Percentiles rank a stretch among this genome's conserved stretches.
phyloP scores from a whole-genome alignment of 2,329 filamentous ascomycete genomes.

The Epichloe brachyelytri region DNA sequence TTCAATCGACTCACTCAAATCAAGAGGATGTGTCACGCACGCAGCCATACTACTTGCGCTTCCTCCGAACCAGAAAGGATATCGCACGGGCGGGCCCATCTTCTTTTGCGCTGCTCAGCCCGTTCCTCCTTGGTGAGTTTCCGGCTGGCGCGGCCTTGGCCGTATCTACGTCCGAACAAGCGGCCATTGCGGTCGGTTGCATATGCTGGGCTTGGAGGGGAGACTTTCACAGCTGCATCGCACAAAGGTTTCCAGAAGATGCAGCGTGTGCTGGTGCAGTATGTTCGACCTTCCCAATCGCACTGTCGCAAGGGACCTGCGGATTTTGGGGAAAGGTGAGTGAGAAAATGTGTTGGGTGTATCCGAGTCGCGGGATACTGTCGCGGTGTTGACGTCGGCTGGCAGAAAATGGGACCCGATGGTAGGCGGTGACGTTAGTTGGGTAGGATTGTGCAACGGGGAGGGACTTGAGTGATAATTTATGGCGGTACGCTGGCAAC shows the following conservation, averaged over 20 bases:
- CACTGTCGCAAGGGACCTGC: neutral
- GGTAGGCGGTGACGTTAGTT: conserved; percentile 7
- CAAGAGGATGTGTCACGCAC: conserved; percentile 82
- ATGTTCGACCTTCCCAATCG: neutral
- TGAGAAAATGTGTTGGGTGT: neutral
- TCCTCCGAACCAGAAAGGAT: conserved; percentile 94
- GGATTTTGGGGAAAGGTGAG: neutral
- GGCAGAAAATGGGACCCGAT: conserved; percentile 5
- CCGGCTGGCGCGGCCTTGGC: conserved; percentile 3
- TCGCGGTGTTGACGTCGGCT: conserved; percentile 3
- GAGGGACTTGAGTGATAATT: too few species aligned
- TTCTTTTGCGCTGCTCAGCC: conserved; percentile 21
- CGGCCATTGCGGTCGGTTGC: conserved; percentile 9
- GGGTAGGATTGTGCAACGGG: neutral
- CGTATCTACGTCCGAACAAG: conserved; percentile 1
- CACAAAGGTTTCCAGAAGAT: neutral
- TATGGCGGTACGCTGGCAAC: too few species aligned
- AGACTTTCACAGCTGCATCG: neutral
- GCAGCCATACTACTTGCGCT: conserved; percentile 88
- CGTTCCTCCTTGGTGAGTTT: conserved; percentile 7
- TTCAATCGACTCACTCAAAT: conserved; percentile 56
- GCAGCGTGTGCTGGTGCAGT: neutral
- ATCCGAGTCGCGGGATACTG: neutral
- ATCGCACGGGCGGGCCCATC: conserved; percentile 31
- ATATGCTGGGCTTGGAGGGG: neutral